These are phyloP conservation scores for Wallacemonas sp. DNA, from an alignment of 208 protist genomes.

Conservation along the genomic window DNA sequence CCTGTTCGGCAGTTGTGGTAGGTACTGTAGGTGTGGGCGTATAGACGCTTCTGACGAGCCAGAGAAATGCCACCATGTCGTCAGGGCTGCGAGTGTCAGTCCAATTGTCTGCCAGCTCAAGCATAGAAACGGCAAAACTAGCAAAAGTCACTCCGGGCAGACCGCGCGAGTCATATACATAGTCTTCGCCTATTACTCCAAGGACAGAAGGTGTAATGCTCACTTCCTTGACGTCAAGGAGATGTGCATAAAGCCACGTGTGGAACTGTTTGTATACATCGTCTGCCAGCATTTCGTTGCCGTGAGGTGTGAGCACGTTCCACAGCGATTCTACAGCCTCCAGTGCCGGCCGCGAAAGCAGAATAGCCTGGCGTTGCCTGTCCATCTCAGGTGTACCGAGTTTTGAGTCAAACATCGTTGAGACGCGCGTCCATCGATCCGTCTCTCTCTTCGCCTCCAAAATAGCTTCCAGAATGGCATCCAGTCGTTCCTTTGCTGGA, in stretches of 20 bases:
- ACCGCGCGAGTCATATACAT: conserved; percentile 41
- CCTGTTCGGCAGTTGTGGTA: neutral
- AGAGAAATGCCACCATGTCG: conserved; percentile 49
- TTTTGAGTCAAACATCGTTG: conserved; percentile 64
- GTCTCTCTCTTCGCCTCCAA: conserved; percentile 44
- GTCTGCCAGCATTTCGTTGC: conserved; percentile 28
- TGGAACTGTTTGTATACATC: conserved; percentile 67
- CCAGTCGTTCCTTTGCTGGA: conserved; percentile 21
- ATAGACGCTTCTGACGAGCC: conserved; percentile 18
- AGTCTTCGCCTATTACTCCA: conserved; percentile 53
- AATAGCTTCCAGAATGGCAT: conserved; percentile 48
- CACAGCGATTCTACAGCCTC: conserved; percentile 53
- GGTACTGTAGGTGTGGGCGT: neutral
- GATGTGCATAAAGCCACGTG: conserved; percentile 44
- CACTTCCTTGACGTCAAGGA: conserved; percentile 52
- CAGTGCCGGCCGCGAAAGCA: conserved; percentile 35
- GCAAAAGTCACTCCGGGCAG: conserved; percentile 47
- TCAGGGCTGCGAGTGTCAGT: conserved; percentile 24
- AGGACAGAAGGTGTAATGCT: conserved; percentile 40
- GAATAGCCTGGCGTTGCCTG: conserved; percentile 37
- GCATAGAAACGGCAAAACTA: conserved; percentile 58
- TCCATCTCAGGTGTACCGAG: conserved; percentile 54
- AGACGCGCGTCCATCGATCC: conserved; percentile 49
- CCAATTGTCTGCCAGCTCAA: conserved; percentile 84
- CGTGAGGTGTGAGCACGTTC: conserved; percentile 26